Evolutionary conservation across 2,329 filamentous ascomycete genomes (phyloP), one percentile per base, ranked within the genome.

Genomic region (Hypoxylon sp.): DNA sequence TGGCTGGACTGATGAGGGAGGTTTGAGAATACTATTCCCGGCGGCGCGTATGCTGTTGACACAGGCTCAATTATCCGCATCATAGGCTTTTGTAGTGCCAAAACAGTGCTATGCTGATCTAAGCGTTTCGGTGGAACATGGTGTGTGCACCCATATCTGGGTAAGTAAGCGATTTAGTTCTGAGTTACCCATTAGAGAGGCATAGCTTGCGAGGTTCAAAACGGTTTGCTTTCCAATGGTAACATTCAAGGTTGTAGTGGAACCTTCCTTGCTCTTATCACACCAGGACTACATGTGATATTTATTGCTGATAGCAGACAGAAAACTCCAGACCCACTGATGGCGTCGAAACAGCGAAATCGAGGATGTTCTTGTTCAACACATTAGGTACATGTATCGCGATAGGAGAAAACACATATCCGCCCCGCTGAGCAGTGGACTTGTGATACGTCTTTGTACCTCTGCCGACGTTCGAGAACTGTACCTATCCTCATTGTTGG

Each of bases 11-110:
- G 14, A 43, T 9, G 13, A 43, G n/a, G 46, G 11, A 9, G 14
- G 19, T 32, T 63, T 50, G 14, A 1, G 38, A 51, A 57, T 51
- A 34, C 7, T 10, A 36, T 32, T 45, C 17, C 13, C 25, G 19
- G 41, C 25, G n/a, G 36, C 17, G 34, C 19, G 30, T 50, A 23
- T 23, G 38, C 38, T 5, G 34, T 51, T 45, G 46, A 46, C 25
- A 51, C 21, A 63, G 17, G 9, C 25, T 43, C 32, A 13, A 28
- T 28, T n/a, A 62, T n/a, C 34, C 17, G 45, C 41, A 62, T 62
- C 19, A 10, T 30, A 19, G n/a, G 19, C 23, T 21, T 59, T 30
- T 21, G 45, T 2, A 14, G 17, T 21, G 17, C 43, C 10, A 7
- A 50, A 59, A 30, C 32, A 5, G 21, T 34, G 32, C 41, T 28